Evolutionary conservation across 2,329 filamentous ascomycete genomes (phyloP).

Genomic region (Pestalotiopsis sp.): DNA sequence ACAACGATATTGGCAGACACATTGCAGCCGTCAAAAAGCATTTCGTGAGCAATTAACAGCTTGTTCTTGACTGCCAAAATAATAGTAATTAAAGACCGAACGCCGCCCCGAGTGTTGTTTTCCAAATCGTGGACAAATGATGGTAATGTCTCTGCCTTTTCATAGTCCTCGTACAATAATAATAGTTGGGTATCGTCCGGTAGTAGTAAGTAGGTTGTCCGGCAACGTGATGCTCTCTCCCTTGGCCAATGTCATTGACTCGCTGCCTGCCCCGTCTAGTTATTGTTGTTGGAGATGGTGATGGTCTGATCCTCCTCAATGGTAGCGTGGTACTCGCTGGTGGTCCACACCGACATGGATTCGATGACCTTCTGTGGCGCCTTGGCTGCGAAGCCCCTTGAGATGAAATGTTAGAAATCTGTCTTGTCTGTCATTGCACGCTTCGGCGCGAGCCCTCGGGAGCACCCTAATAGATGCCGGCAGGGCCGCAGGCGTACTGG

Average conservation of each 20-base stretch:
- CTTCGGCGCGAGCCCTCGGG: background rate
- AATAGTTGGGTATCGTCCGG: constrained; percentile 5
- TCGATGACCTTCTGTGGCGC: constrained; percentile 71
- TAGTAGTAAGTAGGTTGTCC: background rate
- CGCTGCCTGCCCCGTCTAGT: background rate
- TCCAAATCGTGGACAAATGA: background rate
- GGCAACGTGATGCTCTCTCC: background rate
- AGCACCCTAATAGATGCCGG: background rate
- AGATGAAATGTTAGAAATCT: background rate
- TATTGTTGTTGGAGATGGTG: constrained; percentile 38
- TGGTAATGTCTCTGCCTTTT: background rate
- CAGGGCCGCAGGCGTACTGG: background rate
- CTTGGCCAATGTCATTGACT: background rate
- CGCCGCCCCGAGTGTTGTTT: background rate
- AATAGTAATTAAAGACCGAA: background rate
- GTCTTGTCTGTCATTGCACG: background rate
- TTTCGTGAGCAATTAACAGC: background rate
- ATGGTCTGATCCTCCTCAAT: constrained; percentile 81
- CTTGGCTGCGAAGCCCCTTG: constrained; percentile 77
- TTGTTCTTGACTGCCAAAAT: background rate
- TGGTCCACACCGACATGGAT: constrained; percentile 61
- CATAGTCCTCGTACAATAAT: background rate
- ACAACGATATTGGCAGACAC: background rate
- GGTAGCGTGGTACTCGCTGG: constrained; percentile 55
- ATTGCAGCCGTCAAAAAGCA: background rate